These are phyloP conservation scores for Podospora bellae-mahoneyi DNA, from an alignment of 495 filamentous ascomycete genomes.

Conservation along the genomic window DNA sequence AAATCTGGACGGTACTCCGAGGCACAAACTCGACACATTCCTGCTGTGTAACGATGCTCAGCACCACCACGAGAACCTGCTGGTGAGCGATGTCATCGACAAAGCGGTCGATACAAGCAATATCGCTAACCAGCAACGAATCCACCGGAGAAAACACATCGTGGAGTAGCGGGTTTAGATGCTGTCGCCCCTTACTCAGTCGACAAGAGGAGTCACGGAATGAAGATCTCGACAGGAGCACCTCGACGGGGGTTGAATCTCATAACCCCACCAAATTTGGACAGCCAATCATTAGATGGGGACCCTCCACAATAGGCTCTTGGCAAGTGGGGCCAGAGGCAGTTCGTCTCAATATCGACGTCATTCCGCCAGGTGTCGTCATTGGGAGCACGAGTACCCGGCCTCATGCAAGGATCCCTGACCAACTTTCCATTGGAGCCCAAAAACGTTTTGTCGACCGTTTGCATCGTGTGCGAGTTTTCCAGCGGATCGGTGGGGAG, in stretches of 20 bases:
- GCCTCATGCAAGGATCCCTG: constrained; percentile 9
- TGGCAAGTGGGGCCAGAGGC: constrained; percentile 10
- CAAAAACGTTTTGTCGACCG: neutral
- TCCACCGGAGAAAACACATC: neutral
- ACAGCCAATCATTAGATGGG: neutral
- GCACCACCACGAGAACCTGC: neutral
- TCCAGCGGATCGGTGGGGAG: constrained; percentile 2
- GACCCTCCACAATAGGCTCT: neutral
- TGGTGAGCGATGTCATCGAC: neutral
- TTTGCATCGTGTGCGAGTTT: constrained; percentile 1
- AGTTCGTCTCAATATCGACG: constrained; percentile 21
- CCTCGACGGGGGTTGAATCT: neutral
- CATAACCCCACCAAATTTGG: constrained; percentile 2
- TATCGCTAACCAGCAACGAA: too few relatives aligned
- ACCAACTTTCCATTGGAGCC: constrained; percentile 3
- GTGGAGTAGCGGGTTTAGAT: neutral
- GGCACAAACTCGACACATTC: neutral
- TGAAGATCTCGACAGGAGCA: constrained; percentile 1
- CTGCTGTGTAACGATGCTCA: neutral
- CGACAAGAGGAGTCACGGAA: neutral
- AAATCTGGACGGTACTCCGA: neutral
- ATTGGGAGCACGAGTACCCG: constrained; percentile 15
- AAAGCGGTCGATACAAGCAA: neutral
- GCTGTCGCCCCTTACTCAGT: neutral
- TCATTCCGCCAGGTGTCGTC: constrained; percentile 26